A percentile compares a stretch with the other conserved stretches of the same genome.
These are phyloP conservation scores for Wickerhamomyces sp. DNA, from an alignment of 1,139 yeast species.

Conservation along the genomic window DNA sequence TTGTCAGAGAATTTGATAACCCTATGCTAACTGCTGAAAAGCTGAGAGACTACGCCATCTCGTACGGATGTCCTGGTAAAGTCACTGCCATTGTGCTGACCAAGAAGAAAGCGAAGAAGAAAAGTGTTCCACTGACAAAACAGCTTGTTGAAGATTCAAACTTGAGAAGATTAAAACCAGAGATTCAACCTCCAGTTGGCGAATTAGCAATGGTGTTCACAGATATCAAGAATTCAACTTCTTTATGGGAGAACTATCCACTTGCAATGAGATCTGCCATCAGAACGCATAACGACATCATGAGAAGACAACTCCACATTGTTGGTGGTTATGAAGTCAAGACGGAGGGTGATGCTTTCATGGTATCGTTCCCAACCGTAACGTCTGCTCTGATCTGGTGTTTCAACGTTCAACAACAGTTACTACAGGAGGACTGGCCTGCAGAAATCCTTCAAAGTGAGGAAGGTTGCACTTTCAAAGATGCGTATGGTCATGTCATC, in stretches of 20 bases:
- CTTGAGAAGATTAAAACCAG: slow-evolving; percentile 81
- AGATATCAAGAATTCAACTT: slow-evolving; percentile 91
- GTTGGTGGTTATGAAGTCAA: slow-evolving; percentile 98
- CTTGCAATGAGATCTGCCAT: slow-evolving; percentile 96
- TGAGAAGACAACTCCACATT: slow-evolving; percentile 89
- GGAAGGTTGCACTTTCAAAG: slow-evolving; percentile 82
- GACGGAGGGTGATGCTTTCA: slow-evolving; percentile 98
- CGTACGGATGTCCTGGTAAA: slow-evolving; percentile 83
- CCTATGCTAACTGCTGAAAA: slow-evolving; percentile 93
- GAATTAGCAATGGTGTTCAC: slow-evolving; percentile 94
- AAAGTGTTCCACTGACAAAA: slow-evolving; percentile 36
- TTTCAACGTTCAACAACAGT: slow-evolving; percentile 82
- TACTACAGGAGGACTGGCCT: slow-evolving; percentile 91
- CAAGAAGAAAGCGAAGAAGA: slow-evolving; percentile 41
- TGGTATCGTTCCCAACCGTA: slow-evolving; percentile 97
- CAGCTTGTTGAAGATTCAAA: slow-evolving; percentile 68
- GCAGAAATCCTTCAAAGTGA: slow-evolving; percentile 80
- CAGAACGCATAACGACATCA: slow-evolving; percentile 84
- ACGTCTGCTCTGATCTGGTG: slow-evolving; percentile 92
- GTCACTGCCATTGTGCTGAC: slow-evolving; percentile 82
- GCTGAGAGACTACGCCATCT: slow-evolving; percentile 87
- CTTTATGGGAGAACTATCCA: slow-evolving; percentile 90
- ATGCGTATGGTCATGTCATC: slow-evolving; percentile 53
- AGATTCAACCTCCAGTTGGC: slow-evolving; percentile 93
- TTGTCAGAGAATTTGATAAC: slow-evolving; percentile 74